phyloP scores from a whole-genome alignment of 2,329 filamentous ascomycete genomes.

The Verticillium isaacii region DNA sequence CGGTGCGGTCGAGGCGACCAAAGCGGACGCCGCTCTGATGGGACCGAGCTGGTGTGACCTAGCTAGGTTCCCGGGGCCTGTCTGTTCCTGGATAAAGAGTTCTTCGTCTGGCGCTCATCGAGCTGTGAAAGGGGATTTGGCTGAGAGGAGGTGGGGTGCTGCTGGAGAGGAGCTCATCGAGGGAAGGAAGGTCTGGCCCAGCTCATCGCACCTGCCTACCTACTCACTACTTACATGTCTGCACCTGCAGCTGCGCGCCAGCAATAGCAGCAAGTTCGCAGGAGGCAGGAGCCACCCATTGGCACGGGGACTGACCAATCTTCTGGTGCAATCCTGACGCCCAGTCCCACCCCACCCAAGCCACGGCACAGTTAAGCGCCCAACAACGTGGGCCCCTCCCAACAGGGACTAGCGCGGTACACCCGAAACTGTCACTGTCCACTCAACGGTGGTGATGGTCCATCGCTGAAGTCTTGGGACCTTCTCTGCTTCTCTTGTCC shows the following conservation, averaged over 20 bases:
- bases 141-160: not conserved
- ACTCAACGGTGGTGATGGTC: not conserved
- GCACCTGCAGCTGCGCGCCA: not conserved
- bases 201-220: not conserved
- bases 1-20: conserved; percentile 4
- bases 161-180: not conserved
- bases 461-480: not conserved
- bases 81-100: not conserved
- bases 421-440: not conserved
- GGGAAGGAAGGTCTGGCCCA: not conserved
- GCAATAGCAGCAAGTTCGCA: not conserved
- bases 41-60: not conserved
- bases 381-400: not conserved
- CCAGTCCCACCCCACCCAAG: not conserved
- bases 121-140: not conserved
- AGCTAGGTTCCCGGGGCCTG: not conserved
- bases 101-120: too few species aligned
- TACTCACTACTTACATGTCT: too few species aligned
- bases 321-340: not conserved
- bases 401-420: not conserved
- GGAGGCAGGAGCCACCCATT: not conserved
- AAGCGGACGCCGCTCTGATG: not conserved
- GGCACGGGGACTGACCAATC: not conserved
- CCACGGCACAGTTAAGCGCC: not conserved
- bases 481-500: not conserved